Base-by-base conservation (phyloP, 108 stramenopile genomes). In the Bacterosira constricta region DNA sequence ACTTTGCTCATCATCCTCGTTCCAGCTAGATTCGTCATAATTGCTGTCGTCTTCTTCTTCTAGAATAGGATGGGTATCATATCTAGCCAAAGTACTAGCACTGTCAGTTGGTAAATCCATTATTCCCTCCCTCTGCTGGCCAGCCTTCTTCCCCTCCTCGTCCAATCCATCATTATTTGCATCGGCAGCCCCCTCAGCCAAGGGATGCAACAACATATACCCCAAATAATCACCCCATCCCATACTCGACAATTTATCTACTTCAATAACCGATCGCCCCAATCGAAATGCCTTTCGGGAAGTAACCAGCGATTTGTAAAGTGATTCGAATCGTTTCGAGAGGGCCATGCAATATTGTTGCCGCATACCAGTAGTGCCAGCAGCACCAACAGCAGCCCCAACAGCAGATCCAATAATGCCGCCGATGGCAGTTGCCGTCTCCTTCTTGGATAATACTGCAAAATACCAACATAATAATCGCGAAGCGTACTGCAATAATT, bases 261-360 rank as follows among this genome's bases (percentile, higher is more conserved):
- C 39, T 58, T 93, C 92, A 49, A 88, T 87, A 20, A 93, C 58
- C 15, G 73, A 73, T 64, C 88, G 68, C 44, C 92, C 92, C 32
- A 93, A 39, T 15, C 92, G 87, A 77, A 82, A 93, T 17, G 92
- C 92, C 63, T 90, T 93, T 25, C 92, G 79, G 2, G 84, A 82
- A 13, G 70, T 84, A 1, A 84, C 73, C 42, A 92, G 42, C 2
- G 73, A 67, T 45, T 83, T 84, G 72, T 88, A 85, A 11, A 92
- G 56, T 29, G 52, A 55, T 5, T 63, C 46, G 36, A 88, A 88
- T 37, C 86, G 60, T 11, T 47, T 53, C 6, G 75, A 75, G 30
- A 70, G 56, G 10, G 59, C 63, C n/a, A 34, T 41, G 30, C 39
- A 71, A 31, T 45, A 47, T 25, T 38, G 47, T 13, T 53, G 42